These are phyloP conservation scores for Ochromonas danica DNA, from an alignment of 108 stramenopile species.

Conservation along the genomic window DNA sequence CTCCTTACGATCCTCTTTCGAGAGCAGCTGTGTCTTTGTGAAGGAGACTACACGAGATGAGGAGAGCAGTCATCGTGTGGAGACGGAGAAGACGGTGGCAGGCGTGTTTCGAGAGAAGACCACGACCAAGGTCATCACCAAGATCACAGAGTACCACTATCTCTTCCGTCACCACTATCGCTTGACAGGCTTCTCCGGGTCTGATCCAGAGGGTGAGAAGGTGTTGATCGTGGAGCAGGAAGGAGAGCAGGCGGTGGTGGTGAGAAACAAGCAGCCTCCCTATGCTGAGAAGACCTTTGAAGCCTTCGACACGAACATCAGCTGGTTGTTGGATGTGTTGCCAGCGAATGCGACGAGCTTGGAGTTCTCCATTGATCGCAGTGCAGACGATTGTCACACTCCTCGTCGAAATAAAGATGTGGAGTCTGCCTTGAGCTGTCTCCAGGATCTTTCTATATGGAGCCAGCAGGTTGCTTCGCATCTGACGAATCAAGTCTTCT, in stretches of 20 bases:
- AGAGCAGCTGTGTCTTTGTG: background rate
- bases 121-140: background rate
- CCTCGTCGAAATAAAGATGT: background rate
- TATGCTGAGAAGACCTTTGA: background rate
- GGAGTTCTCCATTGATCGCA: background rate
- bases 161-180: background rate
- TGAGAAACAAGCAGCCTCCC: background rate
- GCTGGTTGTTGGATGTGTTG: background rate
- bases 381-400: background rate
- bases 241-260: background rate
- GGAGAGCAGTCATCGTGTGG: background rate
- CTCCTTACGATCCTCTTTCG: background rate
- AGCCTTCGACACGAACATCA: background rate
- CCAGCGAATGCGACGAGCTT: background rate
- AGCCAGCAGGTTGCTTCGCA: background rate
- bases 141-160: background rate
- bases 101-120: background rate
- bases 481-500: background rate
- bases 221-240: background rate
- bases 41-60: background rate
- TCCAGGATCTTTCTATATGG: background rate
- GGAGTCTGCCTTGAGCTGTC: too few species aligned
- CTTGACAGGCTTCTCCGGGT: background rate
- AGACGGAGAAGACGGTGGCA: background rate
- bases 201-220: background rate